Evolutionary conservation across 1,139 yeast species (phyloP).

Genomic region (Pichiaceae sp.): DNA sequence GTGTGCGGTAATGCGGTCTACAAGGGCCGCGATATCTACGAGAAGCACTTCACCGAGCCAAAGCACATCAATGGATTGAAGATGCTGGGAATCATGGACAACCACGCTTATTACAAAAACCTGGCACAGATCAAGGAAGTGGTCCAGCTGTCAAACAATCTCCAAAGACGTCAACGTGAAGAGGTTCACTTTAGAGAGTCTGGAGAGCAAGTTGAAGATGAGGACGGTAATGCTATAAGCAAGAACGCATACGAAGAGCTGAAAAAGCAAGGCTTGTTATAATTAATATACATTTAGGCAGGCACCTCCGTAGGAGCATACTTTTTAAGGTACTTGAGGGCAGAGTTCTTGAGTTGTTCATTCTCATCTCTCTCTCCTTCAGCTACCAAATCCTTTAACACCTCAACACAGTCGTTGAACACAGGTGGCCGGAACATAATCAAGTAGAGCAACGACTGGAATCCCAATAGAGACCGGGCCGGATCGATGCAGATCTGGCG

Average conservation of each 20-base stretch:
- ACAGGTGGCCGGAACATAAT: slow-evolving; percentile 90
- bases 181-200: slow-evolving; percentile 41
- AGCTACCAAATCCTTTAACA: slow-evolving; percentile 49
- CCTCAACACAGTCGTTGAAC: slow-evolving; percentile 52
- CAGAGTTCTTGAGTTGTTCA: slow-evolving; percentile 49
- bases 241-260: slow-evolving; percentile 74
- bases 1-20: slow-evolving; percentile 74
- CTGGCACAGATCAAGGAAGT: slow-evolving; percentile 68
- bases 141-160: slow-evolving; percentile 40
- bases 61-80: slow-evolving; percentile 69
- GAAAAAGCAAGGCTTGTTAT: slow-evolving; percentile 61
- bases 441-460: slow-evolving; percentile 70
- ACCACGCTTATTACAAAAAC: slow-evolving; percentile 46
- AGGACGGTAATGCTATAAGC: slow-evolving; percentile 87
- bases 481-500: slow-evolving; percentile 83
- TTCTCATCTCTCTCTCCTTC: slow-evolving; percentile 32
- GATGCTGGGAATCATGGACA: slow-evolving; percentile 57
- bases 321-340: slow-evolving; percentile 44
- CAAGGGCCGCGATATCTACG: slow-evolving; percentile 67
- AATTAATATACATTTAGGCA: not conserved
- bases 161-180: slow-evolving; percentile 32
- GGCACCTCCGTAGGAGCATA: slow-evolving; percentile 21
- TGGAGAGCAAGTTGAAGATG: slow-evolving; percentile 80
- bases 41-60: slow-evolving; percentile 61
- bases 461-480: slow-evolving; percentile 68